phyloP scores from a whole-genome alignment of 148 eudicot genomes.

The Agrostemma githago region DNA sequence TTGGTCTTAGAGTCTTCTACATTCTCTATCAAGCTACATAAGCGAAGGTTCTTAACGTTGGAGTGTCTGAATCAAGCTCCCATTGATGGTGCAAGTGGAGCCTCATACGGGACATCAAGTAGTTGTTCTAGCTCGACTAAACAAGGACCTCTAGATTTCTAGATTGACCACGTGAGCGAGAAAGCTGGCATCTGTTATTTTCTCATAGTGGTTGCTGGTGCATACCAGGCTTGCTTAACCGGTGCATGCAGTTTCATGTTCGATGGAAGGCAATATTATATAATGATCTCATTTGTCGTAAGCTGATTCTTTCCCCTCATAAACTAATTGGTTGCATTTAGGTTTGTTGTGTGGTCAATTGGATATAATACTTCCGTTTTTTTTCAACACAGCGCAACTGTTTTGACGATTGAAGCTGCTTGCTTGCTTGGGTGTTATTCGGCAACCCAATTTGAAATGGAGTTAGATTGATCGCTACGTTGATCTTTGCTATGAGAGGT shows the following conservation, averaged over 20 bases:
- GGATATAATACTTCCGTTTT: background rate
- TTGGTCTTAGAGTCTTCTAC: constrained; percentile 79
- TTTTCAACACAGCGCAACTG: background rate
- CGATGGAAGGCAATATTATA: too few species aligned
- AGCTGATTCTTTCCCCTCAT: background rate
- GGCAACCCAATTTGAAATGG: background rate
- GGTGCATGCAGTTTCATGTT: background rate
- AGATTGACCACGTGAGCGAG: background rate
- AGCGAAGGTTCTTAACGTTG: constrained; percentile 56
- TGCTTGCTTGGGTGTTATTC: too few species aligned
- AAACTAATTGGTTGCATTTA: background rate
- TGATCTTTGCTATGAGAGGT: background rate
- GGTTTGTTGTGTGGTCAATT: background rate
- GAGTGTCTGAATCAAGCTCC: constrained; percentile 98
- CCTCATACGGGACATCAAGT: constrained; percentile 67
- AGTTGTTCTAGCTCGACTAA: constrained; percentile 69
- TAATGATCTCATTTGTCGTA: too few species aligned
- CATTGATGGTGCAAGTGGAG: constrained; percentile 84
- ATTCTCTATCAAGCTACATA: constrained; percentile 78
- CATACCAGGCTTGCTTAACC: background rate
- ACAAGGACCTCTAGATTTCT: constrained; percentile 56
- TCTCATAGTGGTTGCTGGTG: background rate
- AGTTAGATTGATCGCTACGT: background rate
- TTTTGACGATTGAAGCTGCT: too few species aligned
- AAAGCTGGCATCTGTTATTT: background rate